Percentiles rank a stretch among this genome's conserved stretches.
Evolutionary conservation across 768 basidiomycete genomes (phyloP).

Genomic region (Chiua virens): DNA sequence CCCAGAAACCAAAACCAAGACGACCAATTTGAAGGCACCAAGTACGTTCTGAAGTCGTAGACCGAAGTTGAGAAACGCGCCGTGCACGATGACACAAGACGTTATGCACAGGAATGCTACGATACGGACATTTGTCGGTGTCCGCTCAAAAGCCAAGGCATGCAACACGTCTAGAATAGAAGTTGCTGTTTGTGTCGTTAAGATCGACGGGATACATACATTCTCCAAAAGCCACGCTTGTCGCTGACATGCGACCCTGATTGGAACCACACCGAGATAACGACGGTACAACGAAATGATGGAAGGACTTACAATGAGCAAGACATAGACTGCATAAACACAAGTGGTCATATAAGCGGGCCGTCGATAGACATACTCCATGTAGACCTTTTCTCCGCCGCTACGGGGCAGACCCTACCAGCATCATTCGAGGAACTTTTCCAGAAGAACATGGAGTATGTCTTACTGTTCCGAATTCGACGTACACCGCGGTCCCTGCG

Average conservation of each 20-base stretch:
- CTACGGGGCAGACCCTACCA: conserved; percentile 62
- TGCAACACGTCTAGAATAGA: conserved; percentile 55
- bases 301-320: conserved; percentile 49
- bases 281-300: background rate
- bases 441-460: background rate
- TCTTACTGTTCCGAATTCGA: conserved; percentile 75
- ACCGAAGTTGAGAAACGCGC: conserved; percentile 51
- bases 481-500: conserved; percentile 67
- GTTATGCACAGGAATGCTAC: conserved; percentile 56
- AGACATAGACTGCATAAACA: conserved; percentile 53
- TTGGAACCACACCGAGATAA: background rate
- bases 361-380: conserved; percentile 64
- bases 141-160: conserved; percentile 46
- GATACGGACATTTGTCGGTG: conserved; percentile 49
- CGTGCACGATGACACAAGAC: conserved; percentile 57
- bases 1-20: conserved; percentile 50
- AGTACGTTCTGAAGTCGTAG: conserved; percentile 63
- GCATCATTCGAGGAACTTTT: background rate
- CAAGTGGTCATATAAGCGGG: conserved; percentile 65
- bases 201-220: conserved; percentile 40
- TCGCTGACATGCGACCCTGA: conserved; percentile 59
- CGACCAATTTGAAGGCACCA: conserved; percentile 59
- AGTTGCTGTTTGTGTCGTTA: background rate
- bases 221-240: conserved; percentile 70
- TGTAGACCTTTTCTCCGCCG: conserved; percentile 76